Percentiles rank a stretch among this genome's conserved stretches.
These are phyloP conservation scores for Colletotrichum phormii DNA, from an alignment of 2,329 filamentous ascomycete genomes.

Conservation along the genomic window DNA sequence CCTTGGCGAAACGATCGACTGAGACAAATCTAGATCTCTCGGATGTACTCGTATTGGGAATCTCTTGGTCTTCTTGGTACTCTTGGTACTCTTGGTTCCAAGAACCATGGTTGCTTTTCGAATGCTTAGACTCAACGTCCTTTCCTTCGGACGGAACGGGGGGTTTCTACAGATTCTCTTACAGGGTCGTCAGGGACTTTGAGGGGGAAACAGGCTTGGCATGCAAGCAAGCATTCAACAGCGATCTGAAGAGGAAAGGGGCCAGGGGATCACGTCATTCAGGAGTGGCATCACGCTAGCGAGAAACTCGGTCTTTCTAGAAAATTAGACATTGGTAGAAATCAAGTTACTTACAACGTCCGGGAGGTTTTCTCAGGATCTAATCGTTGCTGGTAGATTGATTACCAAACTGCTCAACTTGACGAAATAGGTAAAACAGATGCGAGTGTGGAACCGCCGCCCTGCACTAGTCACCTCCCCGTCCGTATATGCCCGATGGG, in stretches of 20 bases:
- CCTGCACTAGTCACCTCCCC: too few relatives aligned
- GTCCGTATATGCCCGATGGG: too few relatives aligned
- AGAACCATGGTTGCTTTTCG: neutral
- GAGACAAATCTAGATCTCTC: conserved; percentile 16
- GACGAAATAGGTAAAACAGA: neutral
- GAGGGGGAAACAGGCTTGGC: conserved; percentile 2
- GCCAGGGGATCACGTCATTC: neutral
- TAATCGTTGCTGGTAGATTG: neutral
- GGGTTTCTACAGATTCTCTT: neutral
- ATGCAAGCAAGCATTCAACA: neutral
- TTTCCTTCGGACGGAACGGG: neutral
- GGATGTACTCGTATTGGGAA: neutral
- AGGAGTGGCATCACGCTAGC: neutral
- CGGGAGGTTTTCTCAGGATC: neutral
- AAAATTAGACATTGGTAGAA: neutral
- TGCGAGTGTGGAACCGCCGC: neutral
- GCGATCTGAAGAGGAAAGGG: neutral
- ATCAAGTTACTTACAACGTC: neutral
- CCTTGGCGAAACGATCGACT: conserved; percentile 25
- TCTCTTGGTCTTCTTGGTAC: neutral
- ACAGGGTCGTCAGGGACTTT: neutral
- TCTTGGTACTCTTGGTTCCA: neutral
- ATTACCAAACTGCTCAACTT: neutral
- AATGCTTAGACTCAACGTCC: neutral
- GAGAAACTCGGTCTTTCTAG: neutral